Evolutionary conservation across 176 grass and related monocot genomes (phyloP), one percentile per base, ranked within the genome.

Genomic region (Puya raimondii): DNA sequence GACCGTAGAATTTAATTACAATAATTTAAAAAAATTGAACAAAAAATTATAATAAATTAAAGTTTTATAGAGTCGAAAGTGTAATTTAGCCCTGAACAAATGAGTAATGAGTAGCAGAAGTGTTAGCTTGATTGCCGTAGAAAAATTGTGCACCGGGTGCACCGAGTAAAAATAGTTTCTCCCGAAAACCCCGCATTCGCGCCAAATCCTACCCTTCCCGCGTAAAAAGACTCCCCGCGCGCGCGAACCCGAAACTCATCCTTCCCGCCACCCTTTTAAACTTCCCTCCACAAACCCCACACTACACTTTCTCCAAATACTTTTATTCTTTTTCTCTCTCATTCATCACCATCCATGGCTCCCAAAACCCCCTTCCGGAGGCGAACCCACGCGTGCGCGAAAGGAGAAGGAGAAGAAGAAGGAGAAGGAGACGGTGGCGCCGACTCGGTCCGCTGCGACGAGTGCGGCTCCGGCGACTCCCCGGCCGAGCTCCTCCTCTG

Each of bases 401-500:
- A 20, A 0, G 52, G 27, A 5, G 53, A 11, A 15, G 27, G 47
- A 11, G 23, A 14, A 2, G 25, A 1, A 23, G 56, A 18, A 1
- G 52, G 27, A 5, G 52, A 6, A 15, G 27, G 47, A 11, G 23
- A 14, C 17, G 23, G 65, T 52, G 49, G 14, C 61, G 2, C 56
- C n/a, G 53, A 77, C 12, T 5, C 65, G 53, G 72, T 86, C 17
- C 25, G 18, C 11, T 99, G 94, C 74, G 74, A 76, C 77, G 74
- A 83, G 48, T 99, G 89, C 74, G 84, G 82, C 77, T 99, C 84
- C 48, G 89, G 94, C 15, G 72, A 84, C 12, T 63, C 57, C 4
- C 74, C n/a, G 1, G 75, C 83, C 67, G 80, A 93, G 80, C 69
- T 99, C 42, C 85, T 99, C 70, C 94, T 99, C 12, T 99, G 94